These are phyloP conservation scores for Aspergillus bertholletiae DNA, from an alignment of 495 filamentous ascomycete species.

Conservation along the genomic window DNA sequence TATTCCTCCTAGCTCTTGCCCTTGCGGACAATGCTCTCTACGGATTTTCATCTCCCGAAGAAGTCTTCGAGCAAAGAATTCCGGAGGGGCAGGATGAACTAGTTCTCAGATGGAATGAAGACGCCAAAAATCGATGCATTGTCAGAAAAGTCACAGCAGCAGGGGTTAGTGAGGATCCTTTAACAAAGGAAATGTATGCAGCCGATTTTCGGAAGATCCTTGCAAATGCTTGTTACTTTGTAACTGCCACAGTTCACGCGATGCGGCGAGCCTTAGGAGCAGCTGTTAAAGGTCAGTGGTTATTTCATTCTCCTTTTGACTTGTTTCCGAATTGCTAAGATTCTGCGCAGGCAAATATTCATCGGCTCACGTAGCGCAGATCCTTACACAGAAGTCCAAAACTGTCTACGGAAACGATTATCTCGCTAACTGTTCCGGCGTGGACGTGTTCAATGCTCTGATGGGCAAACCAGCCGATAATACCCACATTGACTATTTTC, in stretches of 20 bases:
- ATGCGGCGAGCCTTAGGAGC: constrained; percentile 4
- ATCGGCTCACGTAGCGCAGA: background rate
- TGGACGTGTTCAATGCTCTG: constrained; percentile 1
- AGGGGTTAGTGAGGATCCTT: constrained; percentile 3
- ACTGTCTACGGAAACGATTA: constrained; percentile 2
- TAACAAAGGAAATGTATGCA: constrained; percentile 2
- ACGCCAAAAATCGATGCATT: constrained; percentile 4
- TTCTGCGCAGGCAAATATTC: constrained; percentile 3
- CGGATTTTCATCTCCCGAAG: background rate
- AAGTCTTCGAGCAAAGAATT: constrained; percentile 10
- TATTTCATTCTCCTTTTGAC: no score
- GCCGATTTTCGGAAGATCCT: background rate
- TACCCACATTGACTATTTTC: constrained; percentile 10
- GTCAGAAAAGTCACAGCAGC: background rate
- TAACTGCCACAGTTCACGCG: constrained; percentile 4
- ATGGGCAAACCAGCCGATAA: background rate
- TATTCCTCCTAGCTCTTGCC: constrained; percentile 4
- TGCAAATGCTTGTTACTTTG: constrained; percentile 3
- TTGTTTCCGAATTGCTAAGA: constrained; percentile 2
- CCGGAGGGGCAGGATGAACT: constrained; percentile 2
- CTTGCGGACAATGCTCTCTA: constrained; percentile 6
- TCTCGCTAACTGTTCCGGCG: background rate
- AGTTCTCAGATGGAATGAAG: constrained; percentile 3
- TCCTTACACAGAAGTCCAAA: constrained; percentile 1
- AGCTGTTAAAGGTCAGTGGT: background rate